Evolutionary conservation across 2,329 filamentous ascomycete genomes (phyloP).

Genomic region (Tolypocladium guangdongense): DNA sequence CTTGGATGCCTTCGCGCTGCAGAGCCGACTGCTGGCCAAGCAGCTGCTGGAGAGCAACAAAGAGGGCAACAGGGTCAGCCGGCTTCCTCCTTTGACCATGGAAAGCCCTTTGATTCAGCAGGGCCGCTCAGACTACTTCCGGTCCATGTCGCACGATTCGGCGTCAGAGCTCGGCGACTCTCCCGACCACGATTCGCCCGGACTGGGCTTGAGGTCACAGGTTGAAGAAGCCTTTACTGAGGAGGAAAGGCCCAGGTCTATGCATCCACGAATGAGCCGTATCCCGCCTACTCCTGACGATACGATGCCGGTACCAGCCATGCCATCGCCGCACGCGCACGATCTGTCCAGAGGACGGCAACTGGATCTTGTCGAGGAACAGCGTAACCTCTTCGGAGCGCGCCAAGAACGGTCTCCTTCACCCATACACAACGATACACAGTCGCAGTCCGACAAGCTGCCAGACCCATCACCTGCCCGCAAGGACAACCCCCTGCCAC

Average conservation of each 20-base stretch:
- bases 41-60: constrained; percentile 72
- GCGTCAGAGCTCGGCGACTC: constrained; percentile 31
- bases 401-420: constrained; percentile 48
- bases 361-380: constrained; percentile 26
- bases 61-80: constrained; percentile 69
- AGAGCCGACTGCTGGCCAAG: constrained; percentile 77
- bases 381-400: constrained; percentile 36
- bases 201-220: constrained; percentile 39
- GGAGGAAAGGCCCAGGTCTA: constrained; percentile 56
- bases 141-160: constrained; percentile 57
- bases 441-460: constrained; percentile 16
- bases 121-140: constrained; percentile 70
- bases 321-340: constrained; percentile 28
- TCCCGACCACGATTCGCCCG: constrained; percentile 14
- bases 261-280: constrained; percentile 64
- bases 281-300: constrained; percentile 41
- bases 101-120: constrained; percentile 69
- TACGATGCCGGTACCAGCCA: constrained; percentile 33
- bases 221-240: constrained; percentile 42
- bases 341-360: constrained; percentile 30
- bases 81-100: constrained; percentile 72
- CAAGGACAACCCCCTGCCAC: constrained; percentile 21
- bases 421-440: constrained; percentile 32
- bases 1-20: constrained; percentile 86
- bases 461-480: constrained; percentile 17